These are phyloP conservation scores for Cystobasidium onofrii DNA, from an alignment of 768 basidiomycete species.

Conservation along the genomic window DNA sequence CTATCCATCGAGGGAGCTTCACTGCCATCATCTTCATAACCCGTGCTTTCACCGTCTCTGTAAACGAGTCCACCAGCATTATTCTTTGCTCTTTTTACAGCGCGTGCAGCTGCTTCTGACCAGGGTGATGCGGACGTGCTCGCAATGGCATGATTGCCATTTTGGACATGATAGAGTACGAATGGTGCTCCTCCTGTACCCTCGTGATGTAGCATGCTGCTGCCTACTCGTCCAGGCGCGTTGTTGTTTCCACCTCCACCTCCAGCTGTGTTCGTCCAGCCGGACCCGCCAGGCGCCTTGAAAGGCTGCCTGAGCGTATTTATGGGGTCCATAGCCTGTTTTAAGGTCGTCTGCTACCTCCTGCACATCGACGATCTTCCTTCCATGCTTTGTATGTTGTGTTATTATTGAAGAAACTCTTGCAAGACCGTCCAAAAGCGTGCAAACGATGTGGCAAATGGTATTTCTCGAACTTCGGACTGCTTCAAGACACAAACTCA, in stretches of 20 bases:
- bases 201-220: neutral
- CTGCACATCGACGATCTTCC: neutral
- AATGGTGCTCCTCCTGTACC: neutral
- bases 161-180: neutral
- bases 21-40: slow-evolving; percentile 30
- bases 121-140: neutral
- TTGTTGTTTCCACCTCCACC: neutral
- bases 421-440: too few relatives aligned
- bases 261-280: neutral
- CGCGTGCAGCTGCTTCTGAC: slow-evolving; percentile 2
- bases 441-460: neutral
- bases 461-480: too few relatives aligned
- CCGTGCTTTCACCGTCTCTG: slow-evolving; percentile 26
- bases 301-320: slow-evolving; percentile 17
- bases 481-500: too few relatives aligned
- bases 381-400: neutral
- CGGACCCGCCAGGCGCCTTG: neutral
- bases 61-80: slow-evolving; percentile 1
- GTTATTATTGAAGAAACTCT: too few relatives aligned
- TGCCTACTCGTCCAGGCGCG: neutral
- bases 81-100: slow-evolving; percentile 5
- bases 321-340: neutral
- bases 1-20: neutral
- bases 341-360: neutral
- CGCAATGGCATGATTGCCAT: neutral